Percentiles rank a stretch among this genome's conserved stretches.
Conservation (phyloP, 768 basidiomycete genomes). For the Pleurotus tuoliensis region DNA sequence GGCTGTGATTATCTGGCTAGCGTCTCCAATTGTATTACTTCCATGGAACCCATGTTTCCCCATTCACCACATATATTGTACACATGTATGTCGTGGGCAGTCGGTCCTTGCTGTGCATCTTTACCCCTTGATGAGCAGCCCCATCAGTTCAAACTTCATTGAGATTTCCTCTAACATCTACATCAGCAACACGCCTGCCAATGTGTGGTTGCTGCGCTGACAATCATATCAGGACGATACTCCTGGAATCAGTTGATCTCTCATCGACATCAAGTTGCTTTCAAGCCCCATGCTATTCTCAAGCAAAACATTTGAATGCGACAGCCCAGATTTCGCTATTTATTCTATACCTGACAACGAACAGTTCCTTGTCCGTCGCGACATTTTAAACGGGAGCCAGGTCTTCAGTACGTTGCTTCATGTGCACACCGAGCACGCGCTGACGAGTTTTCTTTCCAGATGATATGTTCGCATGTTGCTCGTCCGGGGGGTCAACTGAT, state of each 20-base stretch:
- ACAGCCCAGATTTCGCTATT: conserved; percentile 52
- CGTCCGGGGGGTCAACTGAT: conserved; percentile 12
- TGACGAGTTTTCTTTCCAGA: conserved; percentile 31
- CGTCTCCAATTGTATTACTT: not conserved
- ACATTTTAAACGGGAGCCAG: conserved; percentile 49
- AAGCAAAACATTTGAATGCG: conserved; percentile 34
- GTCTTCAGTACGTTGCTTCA: conserved; percentile 52
- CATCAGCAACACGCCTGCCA: not conserved
- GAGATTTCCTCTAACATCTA: not conserved
- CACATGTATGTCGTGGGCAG: conserved; percentile 9
- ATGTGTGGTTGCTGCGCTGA: not conserved
- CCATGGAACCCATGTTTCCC: conserved; percentile 7
- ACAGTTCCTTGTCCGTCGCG: conserved; percentile 45
- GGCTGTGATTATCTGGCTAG: conserved; percentile 1
- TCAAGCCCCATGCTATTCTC: not conserved
- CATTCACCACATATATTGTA: conserved; percentile 9
- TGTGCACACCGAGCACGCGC: conserved; percentile 7
- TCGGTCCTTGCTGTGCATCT: conserved; percentile 3
- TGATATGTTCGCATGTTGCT: conserved; percentile 65
- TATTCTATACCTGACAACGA: conserved; percentile 49
- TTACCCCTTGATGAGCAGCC: conserved; percentile 4
- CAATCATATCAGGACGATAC: not conserved
- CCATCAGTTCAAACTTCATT: not conserved
- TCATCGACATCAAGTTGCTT: not conserved
- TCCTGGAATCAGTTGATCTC: not conserved